Percentiles rank a stretch among this genome's conserved stretches.
These are phyloP conservation scores for Anastatica hierochuntica DNA, from an alignment of 345 rosid species.

Conservation along the genomic window DNA sequence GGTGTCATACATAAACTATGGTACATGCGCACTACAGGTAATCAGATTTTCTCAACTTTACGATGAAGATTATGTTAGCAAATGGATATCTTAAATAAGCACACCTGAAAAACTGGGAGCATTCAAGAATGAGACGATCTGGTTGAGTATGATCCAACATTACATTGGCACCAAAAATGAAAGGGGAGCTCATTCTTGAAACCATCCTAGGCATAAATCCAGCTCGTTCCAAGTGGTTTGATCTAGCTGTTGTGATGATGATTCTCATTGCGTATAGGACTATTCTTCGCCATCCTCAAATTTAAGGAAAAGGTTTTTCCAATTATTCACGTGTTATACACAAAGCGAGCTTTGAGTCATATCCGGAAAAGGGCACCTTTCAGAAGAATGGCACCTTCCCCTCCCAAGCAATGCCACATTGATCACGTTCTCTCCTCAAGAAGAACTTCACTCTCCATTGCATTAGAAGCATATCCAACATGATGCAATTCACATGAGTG, in stretches of 20 bases:
- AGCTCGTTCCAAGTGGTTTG: constrained; percentile 74
- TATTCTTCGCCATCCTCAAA: constrained; percentile 72
- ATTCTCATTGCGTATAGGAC: constrained; percentile 58
- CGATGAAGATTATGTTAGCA: background rate
- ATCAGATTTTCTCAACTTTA: background rate
- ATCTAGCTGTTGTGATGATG: constrained; percentile 41
- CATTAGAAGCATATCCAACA: constrained; percentile 24
- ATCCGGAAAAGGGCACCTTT: constrained; percentile 76
- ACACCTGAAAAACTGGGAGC: constrained; percentile 46
- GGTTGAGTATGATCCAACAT: constrained; percentile 59
- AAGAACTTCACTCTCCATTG: constrained; percentile 71
- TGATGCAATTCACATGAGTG: background rate
- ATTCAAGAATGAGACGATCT: constrained; percentile 71
- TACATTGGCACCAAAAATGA: constrained; percentile 46
- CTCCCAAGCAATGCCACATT: constrained; percentile 50
- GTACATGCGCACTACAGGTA: constrained; percentile 85
- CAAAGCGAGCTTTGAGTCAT: constrained; percentile 46
- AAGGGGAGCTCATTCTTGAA: constrained; percentile 49
- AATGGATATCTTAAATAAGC: background rate
- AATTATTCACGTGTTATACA: constrained; percentile 38
- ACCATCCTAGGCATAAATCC: constrained; percentile 43
- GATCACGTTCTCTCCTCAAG: constrained; percentile 65
- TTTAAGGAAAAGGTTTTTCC: constrained; percentile 67
- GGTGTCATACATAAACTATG: constrained; percentile 54
- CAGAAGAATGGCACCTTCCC: constrained; percentile 33